Conservation (phyloP, 805 yeast species). For the Cyberlindnera xylosilytica region DNA sequence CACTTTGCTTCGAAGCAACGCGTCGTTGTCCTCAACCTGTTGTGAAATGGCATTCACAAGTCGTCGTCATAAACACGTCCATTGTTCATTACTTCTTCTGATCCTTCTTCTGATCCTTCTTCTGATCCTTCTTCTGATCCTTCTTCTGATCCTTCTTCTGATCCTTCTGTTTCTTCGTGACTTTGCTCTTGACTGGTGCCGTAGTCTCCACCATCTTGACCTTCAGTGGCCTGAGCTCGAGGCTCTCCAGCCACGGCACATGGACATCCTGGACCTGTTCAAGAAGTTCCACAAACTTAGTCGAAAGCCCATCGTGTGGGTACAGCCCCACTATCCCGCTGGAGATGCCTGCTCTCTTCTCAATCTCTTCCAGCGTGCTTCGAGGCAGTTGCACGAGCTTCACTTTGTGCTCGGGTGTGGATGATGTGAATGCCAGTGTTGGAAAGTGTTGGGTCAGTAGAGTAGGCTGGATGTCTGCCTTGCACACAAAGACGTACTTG, state of each 20-base stretch:
- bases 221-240: conserved; percentile 35
- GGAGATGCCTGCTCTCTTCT: conserved; percentile 30
- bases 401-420: conserved; percentile 30
- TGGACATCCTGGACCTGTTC: conserved; percentile 34
- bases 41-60: too few species aligned
- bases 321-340: conserved; percentile 33
- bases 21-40: conserved; percentile 25
- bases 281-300: conserved; percentile 27
- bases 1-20: conserved; percentile 19
- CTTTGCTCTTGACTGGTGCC: conserved; percentile 36
- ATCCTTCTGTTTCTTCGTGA: conserved; percentile 25
- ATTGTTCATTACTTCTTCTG: too few species aligned
- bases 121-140: too few species aligned
- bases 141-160: too few species aligned
- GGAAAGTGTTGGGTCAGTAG: conserved; percentile 59
- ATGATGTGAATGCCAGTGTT: conserved; percentile 45
- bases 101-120: too few species aligned
- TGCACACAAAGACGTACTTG: conserved; percentile 53
- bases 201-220: conserved; percentile 44
- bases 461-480: conserved; percentile 48
- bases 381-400: conserved; percentile 61
- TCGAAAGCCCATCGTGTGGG: conserved; percentile 17
- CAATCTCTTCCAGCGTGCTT: conserved; percentile 30
- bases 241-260: conserved; percentile 44
- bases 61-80: too few species aligned